These are phyloP conservation scores for Kokia cookei DNA, from an alignment of 441 rosid species.

Conservation along the genomic window DNA sequence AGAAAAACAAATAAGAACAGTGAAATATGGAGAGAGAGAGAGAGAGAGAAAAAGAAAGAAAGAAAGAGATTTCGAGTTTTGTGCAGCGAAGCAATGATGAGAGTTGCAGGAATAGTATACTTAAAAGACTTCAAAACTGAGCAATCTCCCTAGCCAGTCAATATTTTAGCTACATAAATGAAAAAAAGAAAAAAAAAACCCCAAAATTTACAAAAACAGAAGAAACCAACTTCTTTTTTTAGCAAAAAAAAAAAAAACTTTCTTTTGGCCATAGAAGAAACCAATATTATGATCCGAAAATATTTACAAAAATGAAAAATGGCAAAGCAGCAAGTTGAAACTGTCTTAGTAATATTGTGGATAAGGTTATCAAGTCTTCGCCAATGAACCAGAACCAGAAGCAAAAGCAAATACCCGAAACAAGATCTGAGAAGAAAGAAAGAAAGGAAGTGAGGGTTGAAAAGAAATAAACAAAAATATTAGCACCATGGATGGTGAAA, in stretches of 20 bases:
- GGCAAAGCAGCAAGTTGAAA: slow-evolving; percentile 7
- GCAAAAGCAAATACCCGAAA: neutral
- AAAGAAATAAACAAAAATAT: slow-evolving; percentile 14
- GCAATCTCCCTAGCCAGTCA: slow-evolving; percentile 32
- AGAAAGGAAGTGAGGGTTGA: slow-evolving; percentile 3
- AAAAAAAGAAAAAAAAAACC: slow-evolving; percentile 5
- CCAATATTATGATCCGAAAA: neutral
- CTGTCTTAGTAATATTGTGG: slow-evolving; percentile 7
- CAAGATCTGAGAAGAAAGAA: slow-evolving; percentile 16
- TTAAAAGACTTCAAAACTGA: slow-evolving; percentile 26
- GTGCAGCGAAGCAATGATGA: slow-evolving; percentile 73
- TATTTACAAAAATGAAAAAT: neutral
- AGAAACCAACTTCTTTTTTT: neutral
- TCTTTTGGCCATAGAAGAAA: neutral
- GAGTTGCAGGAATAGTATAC: slow-evolving; percentile 37
- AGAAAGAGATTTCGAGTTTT: slow-evolving; percentile 36
- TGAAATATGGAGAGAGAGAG: slow-evolving; percentile 4
- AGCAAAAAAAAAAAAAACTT: slow-evolving; percentile 8
- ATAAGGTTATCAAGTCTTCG: slow-evolving; percentile 21
- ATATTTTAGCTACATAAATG: slow-evolving; percentile 16
- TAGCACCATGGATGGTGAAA: slow-evolving; percentile 12
- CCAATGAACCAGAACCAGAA: slow-evolving; percentile 14
- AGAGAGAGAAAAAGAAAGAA: slow-evolving; percentile 4
- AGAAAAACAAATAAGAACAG: slow-evolving; percentile 12
- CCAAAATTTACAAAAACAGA: neutral